Percentiles rank a stretch among this genome's conserved stretches.
Evolutionary conservation across 1,284 basidiomycete species (phyloP).

Genomic region (Ganoderma boninense): DNA sequence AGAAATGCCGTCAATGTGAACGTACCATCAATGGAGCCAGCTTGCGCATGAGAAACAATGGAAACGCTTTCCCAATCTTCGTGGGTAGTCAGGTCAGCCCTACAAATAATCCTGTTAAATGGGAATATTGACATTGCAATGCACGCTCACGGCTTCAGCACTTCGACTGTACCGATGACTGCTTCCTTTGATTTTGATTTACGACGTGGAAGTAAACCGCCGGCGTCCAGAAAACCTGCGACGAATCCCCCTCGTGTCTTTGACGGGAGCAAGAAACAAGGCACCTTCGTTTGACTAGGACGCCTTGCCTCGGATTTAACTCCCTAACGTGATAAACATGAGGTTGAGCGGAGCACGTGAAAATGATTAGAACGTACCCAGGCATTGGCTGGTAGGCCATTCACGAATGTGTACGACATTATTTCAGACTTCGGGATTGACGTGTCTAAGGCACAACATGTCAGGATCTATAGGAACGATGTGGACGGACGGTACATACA

Average conservation of each 20-base stretch:
- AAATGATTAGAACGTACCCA: constrained; percentile 41
- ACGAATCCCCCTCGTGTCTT: constrained; percentile 43
- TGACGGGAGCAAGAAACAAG: constrained; percentile 50
- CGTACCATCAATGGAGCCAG: constrained; percentile 46
- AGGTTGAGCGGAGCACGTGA: background rate
- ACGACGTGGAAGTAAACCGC: constrained; percentile 47
- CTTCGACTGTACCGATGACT: constrained; percentile 56
- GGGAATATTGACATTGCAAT: background rate
- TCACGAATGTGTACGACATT: constrained; percentile 33
- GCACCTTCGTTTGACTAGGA: constrained; percentile 48
- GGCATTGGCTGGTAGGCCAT: constrained; percentile 7
- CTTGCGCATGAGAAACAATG: constrained; percentile 52
- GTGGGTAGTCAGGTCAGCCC: constrained; percentile 61
- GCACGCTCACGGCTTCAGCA: constrained; percentile 61
- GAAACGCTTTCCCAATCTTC: constrained; percentile 57
- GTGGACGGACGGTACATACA: constrained; percentile 51
- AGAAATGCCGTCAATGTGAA: background rate
- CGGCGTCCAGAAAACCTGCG: constrained; percentile 54
- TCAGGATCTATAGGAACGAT: background rate
- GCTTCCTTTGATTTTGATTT: constrained; percentile 49
- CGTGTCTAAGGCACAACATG: constrained; percentile 29
- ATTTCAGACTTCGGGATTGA: constrained; percentile 40
- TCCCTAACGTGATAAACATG: background rate
- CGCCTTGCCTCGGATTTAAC: constrained; percentile 46
- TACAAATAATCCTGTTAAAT: constrained; percentile 36